phyloP scores from a whole-genome alignment of 345 rosid species.

The Leavenworthia alabamica region DNA sequence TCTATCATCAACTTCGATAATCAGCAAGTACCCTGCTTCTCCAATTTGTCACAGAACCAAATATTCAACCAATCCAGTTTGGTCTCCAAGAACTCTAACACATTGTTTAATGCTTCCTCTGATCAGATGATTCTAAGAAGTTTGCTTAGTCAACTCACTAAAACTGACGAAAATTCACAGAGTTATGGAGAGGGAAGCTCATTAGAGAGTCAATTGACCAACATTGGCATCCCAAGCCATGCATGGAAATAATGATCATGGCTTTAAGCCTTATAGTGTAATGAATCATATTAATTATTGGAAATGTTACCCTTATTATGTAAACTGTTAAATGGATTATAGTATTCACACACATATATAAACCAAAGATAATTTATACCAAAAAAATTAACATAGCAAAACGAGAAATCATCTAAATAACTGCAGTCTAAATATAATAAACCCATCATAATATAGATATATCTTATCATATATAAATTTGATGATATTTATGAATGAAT shows the following conservation, averaged over 20 bases:
- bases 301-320: background rate
- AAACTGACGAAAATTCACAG: background rate
- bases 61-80: constrained; percentile 15
- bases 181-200: constrained; percentile 24
- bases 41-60: constrained; percentile 48
- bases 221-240: constrained; percentile 7
- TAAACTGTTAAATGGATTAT: background rate
- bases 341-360: background rate
- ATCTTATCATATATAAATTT: background rate
- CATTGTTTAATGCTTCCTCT: constrained; percentile 3
- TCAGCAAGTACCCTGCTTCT: constrained; percentile 88
- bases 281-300: background rate
- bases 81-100: background rate
- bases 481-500: background rate
- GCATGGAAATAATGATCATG: constrained; percentile 16
- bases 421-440: background rate
- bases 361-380: background rate
- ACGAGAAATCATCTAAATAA: background rate
- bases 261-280: background rate
- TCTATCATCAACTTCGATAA: constrained; percentile 52
- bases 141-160: constrained; percentile 18
- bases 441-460: background rate
- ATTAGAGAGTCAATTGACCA: constrained; percentile 16
- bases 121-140: constrained; percentile 24
- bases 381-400: background rate